Evolutionary conservation across 176 grass and related monocot genomes (phyloP).

Genomic region (Carex kokanica): DNA sequence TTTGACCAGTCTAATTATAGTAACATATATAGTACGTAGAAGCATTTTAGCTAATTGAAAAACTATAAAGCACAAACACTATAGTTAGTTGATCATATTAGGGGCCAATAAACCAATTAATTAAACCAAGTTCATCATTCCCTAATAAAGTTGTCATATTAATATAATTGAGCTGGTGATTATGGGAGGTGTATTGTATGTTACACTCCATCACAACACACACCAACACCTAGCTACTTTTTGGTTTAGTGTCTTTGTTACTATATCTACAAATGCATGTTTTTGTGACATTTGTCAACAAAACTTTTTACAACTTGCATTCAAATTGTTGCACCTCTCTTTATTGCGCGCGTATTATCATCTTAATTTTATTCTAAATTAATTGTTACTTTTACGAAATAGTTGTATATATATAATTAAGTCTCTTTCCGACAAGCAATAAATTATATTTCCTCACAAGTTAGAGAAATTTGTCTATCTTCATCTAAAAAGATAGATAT

Average conservation of each 20-base stretch:
- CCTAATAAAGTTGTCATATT: background rate
- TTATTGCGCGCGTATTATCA: no score
- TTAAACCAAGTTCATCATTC: background rate
- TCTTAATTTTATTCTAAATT: background rate
- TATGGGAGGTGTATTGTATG: background rate
- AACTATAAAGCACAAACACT: no score
- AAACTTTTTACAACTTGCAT: conserved; percentile 10
- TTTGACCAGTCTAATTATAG: background rate
- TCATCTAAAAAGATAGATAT: background rate
- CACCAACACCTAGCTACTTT: conserved; percentile 7
- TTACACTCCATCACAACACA: conserved; percentile 7
- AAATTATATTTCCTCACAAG: background rate
- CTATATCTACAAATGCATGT: background rate
- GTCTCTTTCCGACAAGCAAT: conserved; percentile 8
- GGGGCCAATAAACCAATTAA: background rate
- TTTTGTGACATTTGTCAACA: background rate
- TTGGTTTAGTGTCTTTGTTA: conserved; percentile 7
- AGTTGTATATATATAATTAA: background rate
- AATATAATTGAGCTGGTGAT: background rate
- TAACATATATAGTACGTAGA: background rate
- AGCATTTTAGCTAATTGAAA: background rate
- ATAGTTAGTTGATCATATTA: no score
- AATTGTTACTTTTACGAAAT: background rate
- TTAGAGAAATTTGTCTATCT: background rate
- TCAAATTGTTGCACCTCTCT: conserved; percentile 13